phyloP scores from a whole-genome alignment of 176 grass and related monocot genomes.

The Triticum dicoccoides region DNA sequence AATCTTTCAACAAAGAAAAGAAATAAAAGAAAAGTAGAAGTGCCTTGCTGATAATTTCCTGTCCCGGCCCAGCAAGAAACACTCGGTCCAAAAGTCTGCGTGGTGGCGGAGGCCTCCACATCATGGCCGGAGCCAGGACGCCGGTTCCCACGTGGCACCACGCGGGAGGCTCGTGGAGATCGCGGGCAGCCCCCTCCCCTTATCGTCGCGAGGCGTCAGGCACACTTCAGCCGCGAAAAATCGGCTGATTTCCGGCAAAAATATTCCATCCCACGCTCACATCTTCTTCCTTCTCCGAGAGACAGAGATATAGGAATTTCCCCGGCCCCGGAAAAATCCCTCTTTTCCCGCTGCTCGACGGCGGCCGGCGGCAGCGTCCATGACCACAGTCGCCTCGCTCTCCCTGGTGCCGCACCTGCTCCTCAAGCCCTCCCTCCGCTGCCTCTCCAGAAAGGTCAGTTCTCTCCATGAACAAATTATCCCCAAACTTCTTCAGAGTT shows the following conservation, averaged over 20 bases:
- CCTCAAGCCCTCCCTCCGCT: constrained; percentile 64
- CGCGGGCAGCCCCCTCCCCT: constrained; percentile 59
- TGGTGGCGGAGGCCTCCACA: constrained; percentile 46
- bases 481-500: neutral
- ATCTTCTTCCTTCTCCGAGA: neutral
- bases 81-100: constrained; percentile 11
- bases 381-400: constrained; percentile 69
- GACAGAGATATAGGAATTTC: constrained; percentile 13
- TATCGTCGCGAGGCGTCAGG: constrained; percentile 41
- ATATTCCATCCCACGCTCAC: constrained; percentile 2
- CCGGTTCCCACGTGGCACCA: constrained; percentile 48
- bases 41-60: neutral
- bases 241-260: neutral
- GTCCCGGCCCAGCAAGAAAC: neutral
- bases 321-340: neutral
- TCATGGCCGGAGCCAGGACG: neutral
- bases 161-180: constrained; percentile 69
- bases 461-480: neutral
- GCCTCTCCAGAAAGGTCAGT: constrained; percentile 67
- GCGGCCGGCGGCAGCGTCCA: constrained; percentile 21
- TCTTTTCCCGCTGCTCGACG: constrained; percentile 18
- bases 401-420: constrained; percentile 63
- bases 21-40: neutral
- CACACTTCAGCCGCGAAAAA: constrained; percentile 24
- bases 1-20: no score